Evolutionary conservation across 2,329 filamentous ascomycete genomes (phyloP), one percentile per base, ranked within the genome.

Genomic region (Nigrospora sphaerica): DNA sequence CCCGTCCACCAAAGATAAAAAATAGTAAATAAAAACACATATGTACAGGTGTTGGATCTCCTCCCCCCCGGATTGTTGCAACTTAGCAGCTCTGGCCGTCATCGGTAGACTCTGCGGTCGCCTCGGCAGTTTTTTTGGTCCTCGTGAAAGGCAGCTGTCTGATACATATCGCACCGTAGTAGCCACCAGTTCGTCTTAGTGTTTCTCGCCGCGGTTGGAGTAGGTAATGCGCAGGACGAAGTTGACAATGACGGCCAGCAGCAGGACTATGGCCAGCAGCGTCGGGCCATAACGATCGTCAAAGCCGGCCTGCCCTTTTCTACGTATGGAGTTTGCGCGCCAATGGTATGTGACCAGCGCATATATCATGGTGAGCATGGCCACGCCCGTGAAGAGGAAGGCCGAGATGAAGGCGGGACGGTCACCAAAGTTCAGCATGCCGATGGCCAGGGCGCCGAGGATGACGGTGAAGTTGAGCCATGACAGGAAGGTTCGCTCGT

Each of bases 391-490:
- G 73, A 98, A 98, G 45, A 96, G 76, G 45, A 88, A 91, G 46
- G 93, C 90, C 51, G 86, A 92, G 68, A 97, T 95, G 65, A 93
- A 93, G 59, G 92, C 92, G 46, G 95, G 83, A 54, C 83, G 84
- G 70, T 98, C 93, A 64, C 93, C 93, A 60, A 98, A 98, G 76
- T 98, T 98, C 61, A 98, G 83, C 64, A 98, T 90, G 57, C 93
- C 93, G 58, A 98, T 88, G 56, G 93, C 92, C 43, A 98, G 83
- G 53, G 93, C 93, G 62, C 93, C 93, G 51, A 98, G 86, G 69
- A 98, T 92, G 63, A 98, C 91, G 67, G 91, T 95, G 77, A 97
- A 97, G 80, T 98, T 98, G 63, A 98, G 88, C 93, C 93, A 98
- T 70, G 90, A 95, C 62, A 98, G 83, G 68, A 98, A 98, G 53